Percentiles rank a stretch among this genome's conserved stretches.
phyloP scores from a whole-genome alignment of 169 alveolate species.

The Cryptosporidium sp. region DNA sequence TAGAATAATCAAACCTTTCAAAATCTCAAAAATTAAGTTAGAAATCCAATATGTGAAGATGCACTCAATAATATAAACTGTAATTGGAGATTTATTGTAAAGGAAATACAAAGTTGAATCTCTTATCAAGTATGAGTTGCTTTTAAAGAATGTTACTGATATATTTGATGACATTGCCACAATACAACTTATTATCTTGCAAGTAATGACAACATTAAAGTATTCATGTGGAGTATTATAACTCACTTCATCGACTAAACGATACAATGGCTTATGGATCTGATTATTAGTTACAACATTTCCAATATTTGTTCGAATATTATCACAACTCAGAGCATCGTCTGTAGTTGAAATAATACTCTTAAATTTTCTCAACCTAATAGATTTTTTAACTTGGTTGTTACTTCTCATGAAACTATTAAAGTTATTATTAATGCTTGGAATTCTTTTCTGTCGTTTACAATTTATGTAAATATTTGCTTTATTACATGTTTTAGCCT shows the following conservation, averaged over 20 bases:
- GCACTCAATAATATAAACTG: constrained; percentile 29
- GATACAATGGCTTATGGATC: constrained; percentile 48
- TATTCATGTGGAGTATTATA: constrained; percentile 62
- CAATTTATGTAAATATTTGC: not conserved
- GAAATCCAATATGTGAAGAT: constrained; percentile 59
- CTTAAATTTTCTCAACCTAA: constrained; percentile 12
- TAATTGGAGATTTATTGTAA: constrained; percentile 40
- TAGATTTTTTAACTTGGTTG: not conserved
- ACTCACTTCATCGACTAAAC: constrained; percentile 53
- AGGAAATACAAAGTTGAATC: constrained; percentile 67
- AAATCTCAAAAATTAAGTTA: constrained; percentile 38
- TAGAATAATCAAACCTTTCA: constrained; percentile 47
- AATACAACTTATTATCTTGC: constrained; percentile 36
- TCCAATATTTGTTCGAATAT: constrained; percentile 45
- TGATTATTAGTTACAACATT: constrained; percentile 36
- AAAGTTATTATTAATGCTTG: constrained; percentile 4
- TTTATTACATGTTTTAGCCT: not conserved
- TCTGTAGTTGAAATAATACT: constrained; percentile 29
- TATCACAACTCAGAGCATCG: constrained; percentile 48
- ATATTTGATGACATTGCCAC: constrained; percentile 66
- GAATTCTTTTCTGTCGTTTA: not conserved
- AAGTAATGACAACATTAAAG: constrained; percentile 24
- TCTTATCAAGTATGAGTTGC: constrained; percentile 52
- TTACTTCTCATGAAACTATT: not conserved
- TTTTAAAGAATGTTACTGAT: constrained; percentile 37